Percentiles rank a stretch among this genome's conserved stretches.
Evolutionary conservation across 192 early-diverging fungal genomes (phyloP).

Genomic region (Phlyctochytrium arcticum): DNA sequence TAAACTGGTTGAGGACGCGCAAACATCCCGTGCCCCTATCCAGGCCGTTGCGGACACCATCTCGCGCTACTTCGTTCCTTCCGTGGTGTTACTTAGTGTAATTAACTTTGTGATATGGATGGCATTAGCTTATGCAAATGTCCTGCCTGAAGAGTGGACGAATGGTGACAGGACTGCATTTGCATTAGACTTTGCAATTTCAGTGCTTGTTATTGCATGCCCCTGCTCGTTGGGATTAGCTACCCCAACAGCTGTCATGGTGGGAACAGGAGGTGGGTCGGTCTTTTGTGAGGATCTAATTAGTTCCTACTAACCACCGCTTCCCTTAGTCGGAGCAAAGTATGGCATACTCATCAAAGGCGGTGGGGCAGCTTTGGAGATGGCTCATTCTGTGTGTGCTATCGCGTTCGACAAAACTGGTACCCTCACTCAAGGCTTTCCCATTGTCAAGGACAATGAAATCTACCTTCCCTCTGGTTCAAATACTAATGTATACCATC

Average conservation of each 20-base stretch:
- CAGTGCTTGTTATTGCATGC: constrained; percentile 94
- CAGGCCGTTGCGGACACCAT: constrained; percentile 87
- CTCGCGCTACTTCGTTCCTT: constrained; percentile 87
- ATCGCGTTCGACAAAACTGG: constrained; percentile 86
- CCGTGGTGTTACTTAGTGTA: constrained; percentile 65
- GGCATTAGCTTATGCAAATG: constrained; percentile 25
- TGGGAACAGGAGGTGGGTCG: constrained; percentile 74
- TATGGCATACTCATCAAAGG: constrained; percentile 87
- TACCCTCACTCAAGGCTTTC: constrained; percentile 70
- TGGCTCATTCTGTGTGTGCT: constrained; percentile 50
- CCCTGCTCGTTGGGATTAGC: constrained; percentile 95
- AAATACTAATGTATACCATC: no score
- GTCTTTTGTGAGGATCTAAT: not conserved
- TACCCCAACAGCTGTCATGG: constrained; percentile 98
- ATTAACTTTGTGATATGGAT: constrained; percentile 78
- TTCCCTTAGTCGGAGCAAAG: constrained; percentile 72
- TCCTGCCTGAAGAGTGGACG: constrained; percentile 19
- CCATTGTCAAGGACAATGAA: constrained; percentile 34
- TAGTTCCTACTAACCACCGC: not conserved
- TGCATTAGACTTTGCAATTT: constrained; percentile 53
- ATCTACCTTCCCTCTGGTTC: constrained; percentile 12
- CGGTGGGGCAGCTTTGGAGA: constrained; percentile 71
- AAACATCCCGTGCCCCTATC: constrained; percentile 91
- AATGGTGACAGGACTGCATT: constrained; percentile 1
- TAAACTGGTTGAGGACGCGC: constrained; percentile 86